Evolutionary conservation across 768 basidiomycete species (phyloP), one percentile per base, ranked within the genome.

Genomic region (Mycena belliarum): DNA sequence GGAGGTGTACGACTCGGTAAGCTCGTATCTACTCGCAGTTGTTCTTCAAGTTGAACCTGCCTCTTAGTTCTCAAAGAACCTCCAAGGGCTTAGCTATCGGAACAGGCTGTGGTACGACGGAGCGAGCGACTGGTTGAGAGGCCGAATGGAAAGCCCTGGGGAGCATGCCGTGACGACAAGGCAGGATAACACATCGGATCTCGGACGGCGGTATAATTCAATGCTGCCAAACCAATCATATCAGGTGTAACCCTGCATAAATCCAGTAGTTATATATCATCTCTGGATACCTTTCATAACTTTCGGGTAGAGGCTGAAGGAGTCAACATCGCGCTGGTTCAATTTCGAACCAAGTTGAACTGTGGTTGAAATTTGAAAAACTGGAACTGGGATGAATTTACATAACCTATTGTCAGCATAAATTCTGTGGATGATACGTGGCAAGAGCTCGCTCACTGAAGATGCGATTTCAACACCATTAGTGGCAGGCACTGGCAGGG

Each of bases 1-100:
- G 64, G 56, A 62, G 35, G 64, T 65, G 4, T 65, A 65, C 40
- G 64, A 65, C 51, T 50, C 53, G 55, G 64, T 62, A 33, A 14
- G 59, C 49, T 26, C 15, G 35, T 35, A 4, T n/a, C n/a, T 9
- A 24, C 8, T 28, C 32, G 10, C 14, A 18, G 33, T 35, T 8
- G n/a, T 3, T 9, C 9, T 23, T 29, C 11, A 1, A 6, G 20
- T 2, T 21, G 32, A 23, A n/a, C 11, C 46, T 29, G 4, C 20
- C 29, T 32, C n/a, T 28, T 18, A 55, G 53, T 40, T 38, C 18
- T 55, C 45, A 2, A 48, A 20, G 4, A 28, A 33, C 5, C 35
- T 55, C 14, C 35, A 55, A 11, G 46, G 53, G 2, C 28, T 47
- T 2, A 40, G 21, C 18, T 55, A 47, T 55, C 46, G 45, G 25